Base-by-base conservation (phyloP, 495 filamentous ascomycete genomes). In the Cercophora scortea region DNA sequence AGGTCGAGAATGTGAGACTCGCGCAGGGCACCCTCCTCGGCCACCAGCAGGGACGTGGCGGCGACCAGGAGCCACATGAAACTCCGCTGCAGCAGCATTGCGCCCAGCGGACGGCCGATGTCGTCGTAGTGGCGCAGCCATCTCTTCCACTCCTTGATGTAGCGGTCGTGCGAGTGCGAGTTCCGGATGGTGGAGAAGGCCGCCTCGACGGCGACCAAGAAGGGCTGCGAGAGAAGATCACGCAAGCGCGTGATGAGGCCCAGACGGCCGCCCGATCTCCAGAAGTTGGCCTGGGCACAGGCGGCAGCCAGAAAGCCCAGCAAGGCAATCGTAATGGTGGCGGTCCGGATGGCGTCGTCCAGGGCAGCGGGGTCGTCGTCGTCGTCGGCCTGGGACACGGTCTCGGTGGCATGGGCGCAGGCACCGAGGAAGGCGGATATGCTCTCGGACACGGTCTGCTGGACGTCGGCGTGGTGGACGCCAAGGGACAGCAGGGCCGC, bases 61-160 rank as follows among this genome's bases (percentile, higher is more conserved):
- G 89, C 82, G 49, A 89, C 85, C 25, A 94, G 75, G 45, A 97
- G 80, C 62, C 80, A 82, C 81, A 91, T 91, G 63, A 90, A 90
- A 47, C 82, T 88, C 60, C 86, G 82, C 63, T 90, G 89, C 13
- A 98, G 68, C 8, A 96, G 72, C 87, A 96, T 91, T n/a, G 90
- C 89, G 5, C 93, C 90, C 33, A 97, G 67, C 2, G 93, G 91
- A 13, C 87, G 81, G 11, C 86, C 87, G 50, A 80, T 75, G 8
- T 80, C 78, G 25, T 90, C 82, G 66, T 98, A 97, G 43, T 88
- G 84, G n/a, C 84, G 83, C 15, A 85, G 71, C 67, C 84, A 90
- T 54, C 80, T 79, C 63, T 84, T 92, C 93, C 93, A 98, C 47
- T 90, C 84, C 53, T 73, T 80, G 15, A 75, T 61, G 46, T 71